A percentile compares a stretch with the other conserved stretches of the same genome.
Evolutionary conservation across 106 monocot genomes (phyloP).

Genomic region (Dendrobium officinale): DNA sequence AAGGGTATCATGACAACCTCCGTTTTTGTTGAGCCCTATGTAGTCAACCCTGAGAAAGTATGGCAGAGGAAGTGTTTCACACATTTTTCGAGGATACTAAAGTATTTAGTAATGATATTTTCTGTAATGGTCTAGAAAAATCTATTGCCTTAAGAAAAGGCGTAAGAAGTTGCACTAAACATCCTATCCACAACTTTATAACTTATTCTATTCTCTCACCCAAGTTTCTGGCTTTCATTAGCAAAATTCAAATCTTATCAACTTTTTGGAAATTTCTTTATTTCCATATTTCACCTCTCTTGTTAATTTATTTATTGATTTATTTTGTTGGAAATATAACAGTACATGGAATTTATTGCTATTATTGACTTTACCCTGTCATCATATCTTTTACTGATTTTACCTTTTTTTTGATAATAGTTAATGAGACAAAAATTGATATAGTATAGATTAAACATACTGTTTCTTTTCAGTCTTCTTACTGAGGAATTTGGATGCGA

Average conservation of each 20-base stretch:
- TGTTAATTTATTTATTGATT: not conserved
- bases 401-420: not conserved
- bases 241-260: not conserved
- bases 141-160: too few relatives aligned
- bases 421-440: not conserved
- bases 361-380: not conserved
- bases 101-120: too few relatives aligned
- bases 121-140: too few relatives aligned
- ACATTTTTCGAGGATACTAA: not conserved
- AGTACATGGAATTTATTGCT: not conserved
- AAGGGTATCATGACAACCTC: not conserved
- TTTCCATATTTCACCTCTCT: not conserved
- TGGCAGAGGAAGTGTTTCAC: not conserved
- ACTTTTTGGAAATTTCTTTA: not conserved
- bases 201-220: too few relatives aligned
- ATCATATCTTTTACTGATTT: not conserved
- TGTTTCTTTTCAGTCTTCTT: slow-evolving; percentile 46
- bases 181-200: too few relatives aligned
- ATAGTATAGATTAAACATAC: not conserved
- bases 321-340: not conserved
- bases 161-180: too few relatives aligned
- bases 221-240: too few relatives aligned
- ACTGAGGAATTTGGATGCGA: slow-evolving; percentile 26
- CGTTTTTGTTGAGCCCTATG: not conserved
- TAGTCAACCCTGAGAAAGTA: not conserved